Evolutionary conservation across 2,329 filamentous ascomycete genomes (phyloP), one percentile per base, ranked within the genome.

Genomic region (Metarhizium humberi): DNA sequence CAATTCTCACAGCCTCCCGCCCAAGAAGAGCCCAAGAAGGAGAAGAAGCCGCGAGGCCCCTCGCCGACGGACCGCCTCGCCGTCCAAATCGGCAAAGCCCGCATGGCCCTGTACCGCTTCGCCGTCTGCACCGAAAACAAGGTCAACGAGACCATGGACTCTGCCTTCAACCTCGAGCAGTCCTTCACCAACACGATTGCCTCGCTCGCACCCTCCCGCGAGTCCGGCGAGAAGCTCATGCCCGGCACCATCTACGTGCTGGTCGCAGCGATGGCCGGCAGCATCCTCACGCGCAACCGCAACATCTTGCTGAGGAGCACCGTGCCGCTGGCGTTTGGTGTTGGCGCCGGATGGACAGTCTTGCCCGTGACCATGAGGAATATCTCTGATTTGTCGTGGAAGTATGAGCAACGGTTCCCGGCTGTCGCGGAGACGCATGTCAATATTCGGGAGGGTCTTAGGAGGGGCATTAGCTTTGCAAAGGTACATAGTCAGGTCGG

Each of bases 231-330:
- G 78, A 85, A 85, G 68, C 80, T 99, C 55, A 85, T 97, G 73
- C 94, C 94, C 38, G 92, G 92, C 30, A 79, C 85, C 57, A 84
- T 97, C 62, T 97, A 97, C 75, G 91, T 97, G 50, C 81, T 96
- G 34, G 92, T 99, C 50, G 87, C 92, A 46, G 86, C 90, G 64
- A 96, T 99, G 92, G 90, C 94, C 40, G 94, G 92, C 63, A 91
- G 85, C 71, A 97, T 99, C 69, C 77, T 96, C 55, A 84, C 89
- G 55, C 85, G 92, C 60, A 95, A 95, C 77, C 85, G 92, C 64
- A 92, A 88, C 71, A 80, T 97, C 59, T 70, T 96, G 59, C 76
- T 99, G 54, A 85, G 94, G 62, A 85, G 86, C 54, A 77, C 85
- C 2, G 80, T 88, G 2, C 94, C 94, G 11, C 72, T 92, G 51